Conservation (phyloP, 805 yeast genomes). For the Yarrowia deformans region DNA sequence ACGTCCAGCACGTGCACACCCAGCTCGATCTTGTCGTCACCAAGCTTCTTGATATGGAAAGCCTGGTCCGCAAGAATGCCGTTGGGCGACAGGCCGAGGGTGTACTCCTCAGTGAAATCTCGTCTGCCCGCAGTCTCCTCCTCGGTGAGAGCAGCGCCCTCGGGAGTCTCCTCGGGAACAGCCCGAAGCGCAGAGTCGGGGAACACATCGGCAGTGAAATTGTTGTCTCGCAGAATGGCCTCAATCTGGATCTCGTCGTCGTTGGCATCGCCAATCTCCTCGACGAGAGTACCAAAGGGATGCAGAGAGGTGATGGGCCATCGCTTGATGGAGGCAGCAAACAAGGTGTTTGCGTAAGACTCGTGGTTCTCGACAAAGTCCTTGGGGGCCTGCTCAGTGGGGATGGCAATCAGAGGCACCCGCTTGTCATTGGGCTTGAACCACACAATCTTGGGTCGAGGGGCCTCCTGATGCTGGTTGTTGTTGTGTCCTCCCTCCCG, state of each 20-base stretch:
- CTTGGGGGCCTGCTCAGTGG: slow-evolving; percentile 96
- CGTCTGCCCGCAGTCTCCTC: slow-evolving; percentile 54
- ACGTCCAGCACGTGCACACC: slow-evolving; percentile 89
- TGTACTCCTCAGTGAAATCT: slow-evolving; percentile 63
- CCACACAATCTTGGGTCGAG: slow-evolving; percentile 95
- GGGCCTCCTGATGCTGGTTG: slow-evolving; percentile 45
- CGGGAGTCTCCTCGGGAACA: slow-evolving; percentile 42
- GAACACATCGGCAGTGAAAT: slow-evolving; percentile 54
- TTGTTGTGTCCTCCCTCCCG: slow-evolving; percentile 49
- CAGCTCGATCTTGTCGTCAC: slow-evolving; percentile 70
- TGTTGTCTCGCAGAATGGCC: slow-evolving; percentile 79
- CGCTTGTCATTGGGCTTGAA: slow-evolving; percentile 98
- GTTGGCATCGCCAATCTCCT: slow-evolving; percentile 82
- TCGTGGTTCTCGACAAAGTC: slow-evolving; percentile 95
- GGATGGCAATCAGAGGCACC: slow-evolving; percentile 96
- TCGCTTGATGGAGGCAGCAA: slow-evolving; percentile 94
- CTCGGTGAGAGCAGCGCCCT: slow-evolving; percentile 37
- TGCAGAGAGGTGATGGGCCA: slow-evolving; percentile 99
- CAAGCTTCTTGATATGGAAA: slow-evolving; percentile 71
- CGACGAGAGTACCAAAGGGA: slow-evolving; percentile 94
- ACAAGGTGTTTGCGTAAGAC: slow-evolving; percentile 76
- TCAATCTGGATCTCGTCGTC: slow-evolving; percentile 81
- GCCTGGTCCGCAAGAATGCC: slow-evolving; percentile 76
- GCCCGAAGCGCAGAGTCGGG: slow-evolving; percentile 52
- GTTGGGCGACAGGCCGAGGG: slow-evolving; percentile 67